Base-by-base conservation (phyloP, 75 land plant species). In the Cupressus sempervirens region DNA sequence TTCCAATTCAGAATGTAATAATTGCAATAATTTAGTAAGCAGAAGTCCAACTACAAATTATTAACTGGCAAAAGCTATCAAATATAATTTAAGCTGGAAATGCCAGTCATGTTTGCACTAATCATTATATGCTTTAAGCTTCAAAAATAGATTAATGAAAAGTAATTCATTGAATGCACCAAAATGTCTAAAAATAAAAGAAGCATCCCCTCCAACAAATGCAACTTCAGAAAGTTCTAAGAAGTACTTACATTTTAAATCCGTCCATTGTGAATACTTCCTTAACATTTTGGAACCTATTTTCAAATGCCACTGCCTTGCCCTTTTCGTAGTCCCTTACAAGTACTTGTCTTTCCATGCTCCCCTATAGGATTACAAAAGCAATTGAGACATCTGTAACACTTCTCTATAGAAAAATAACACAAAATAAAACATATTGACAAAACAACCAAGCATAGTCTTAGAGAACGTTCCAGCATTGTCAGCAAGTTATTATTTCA, bases 321-420 rank as follows among this genome's bases (percentile, higher is more conserved):
- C 99, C 99, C 72, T 75, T 85, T 9, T 93, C 89, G 86, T 98
- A 96, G 83, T 98, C 93, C 79, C 72, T 86, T 35, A 97, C 99
- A 85, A 98, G 98, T 46, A 98, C 97, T 92, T 95, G 99, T 82
- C 97, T 88, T 87, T 98, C 99, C 74, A 88, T 91, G 88, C 81
- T 79, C 79, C 96, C 99, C 98, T 97, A 56, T 34, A 88, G 58
- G 53, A 88, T 45, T 40, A 45, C 30, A 79, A 79, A n/a, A 45
- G 5, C 20, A 26, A n/a, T 45, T n/a, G 26, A 41, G 32, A 79
- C 45, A 79, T 79, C 30, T 45, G 7, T n/a, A 79, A 11, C 32
- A 11, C 26, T 45, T 45, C 38, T 10, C 30, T 79, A 77, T 38
- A 26, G 32, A 26, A 29, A 77, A 46, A 26, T 10, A 43, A 43